Base-by-base conservation (phyloP, 352 stramenopile species). In the Peronospora farinosa region DNA sequence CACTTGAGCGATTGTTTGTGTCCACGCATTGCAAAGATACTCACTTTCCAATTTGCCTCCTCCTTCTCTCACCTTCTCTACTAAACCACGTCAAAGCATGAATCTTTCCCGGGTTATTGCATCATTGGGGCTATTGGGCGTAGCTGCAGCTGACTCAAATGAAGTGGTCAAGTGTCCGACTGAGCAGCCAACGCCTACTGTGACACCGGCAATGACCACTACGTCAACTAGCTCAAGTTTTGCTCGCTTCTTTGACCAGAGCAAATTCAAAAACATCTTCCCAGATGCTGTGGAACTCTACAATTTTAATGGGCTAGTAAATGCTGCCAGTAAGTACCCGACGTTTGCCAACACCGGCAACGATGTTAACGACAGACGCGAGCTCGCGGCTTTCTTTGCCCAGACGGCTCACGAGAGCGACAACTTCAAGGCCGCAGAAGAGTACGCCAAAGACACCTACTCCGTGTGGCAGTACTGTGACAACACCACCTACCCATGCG, bases 401-500 rank as follows among this genome's bases (percentile, higher is more conserved):
- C 71, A 81, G 44, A 69, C 60, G 1, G 40, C 67, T 7, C 59
- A 77, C 39, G 67, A 76, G 33, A 72, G 61, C 21, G 71, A 74
- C 51, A 61, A 66, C 51, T 72, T 78, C 31, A 68, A 65, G 38
- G 69, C 66, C 1, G 44, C 57, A 0, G 55, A 81, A 36, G 71
- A 81, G 40, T 73, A 78, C 35, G 66, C 63, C 1, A 36, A 43
- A 19, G 42, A 68, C 16, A 67, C 56, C 12, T 77, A 72, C 54
- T 63, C 49, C 2, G 61, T 68, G 38, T 62, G 47, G 40, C 62
- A 75, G 51, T 78, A 78, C 55, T 81, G 70, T 32, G 65, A 81
- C 48, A 58, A 62, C 42, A 68, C 48, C 9, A 60, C 51, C 2
- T 60, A 59, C 36, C 35, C 64, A 11, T 80, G 70, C 28, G 54